Base-by-base conservation (phyloP, 257 asterid genomes). In the Solanum medicagineum region DNA sequence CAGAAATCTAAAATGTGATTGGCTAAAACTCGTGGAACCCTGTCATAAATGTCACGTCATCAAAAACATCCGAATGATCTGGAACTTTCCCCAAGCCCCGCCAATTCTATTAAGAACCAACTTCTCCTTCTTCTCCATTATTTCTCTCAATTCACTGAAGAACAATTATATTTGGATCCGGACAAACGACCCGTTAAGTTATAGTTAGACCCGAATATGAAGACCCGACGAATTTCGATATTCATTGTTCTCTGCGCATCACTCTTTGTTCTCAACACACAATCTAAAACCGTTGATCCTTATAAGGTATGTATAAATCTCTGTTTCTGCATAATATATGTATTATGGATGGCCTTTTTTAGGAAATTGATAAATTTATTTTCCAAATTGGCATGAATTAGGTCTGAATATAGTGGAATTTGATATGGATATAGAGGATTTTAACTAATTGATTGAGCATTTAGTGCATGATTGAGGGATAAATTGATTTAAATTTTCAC, bases 21-120 rank as follows among this genome's bases (percentile, higher is more conserved):
- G 89, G 89, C 19, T 36, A 75, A 84, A 69, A 69, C 0, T 69
- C 29, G 79, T 69, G 77, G 91, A 69, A 15, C 51, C 16, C 51
- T 20, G 77, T 9, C 4, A 19, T 22, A 56, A 47, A 55, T 49
- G 90, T 89, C 94, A 92, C 94, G 93, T 89, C 74, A 53, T 81
- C 77, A 44, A 7, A 47, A 47, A 24, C 19, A 16, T 14, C 83
- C 65, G 93, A 90, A 87, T 73, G 55, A 63, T 91, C 94, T 91
- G 68, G 93, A 89, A 3, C 13, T 56, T 80, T 85, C 84, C 60
- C 83, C 83, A 24, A 13, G 7, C 47, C 55, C 84, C 90, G 85
- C 88, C 83, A 80, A 85, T 85, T 84, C 40, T 84, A 87, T 86
- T 85, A 86, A 88, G 53, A 15, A 57, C 82, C 82, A 32, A 62